Conservation (phyloP, 1,284 basidiomycete genomes). For the Chalciporus sp. region DNA sequence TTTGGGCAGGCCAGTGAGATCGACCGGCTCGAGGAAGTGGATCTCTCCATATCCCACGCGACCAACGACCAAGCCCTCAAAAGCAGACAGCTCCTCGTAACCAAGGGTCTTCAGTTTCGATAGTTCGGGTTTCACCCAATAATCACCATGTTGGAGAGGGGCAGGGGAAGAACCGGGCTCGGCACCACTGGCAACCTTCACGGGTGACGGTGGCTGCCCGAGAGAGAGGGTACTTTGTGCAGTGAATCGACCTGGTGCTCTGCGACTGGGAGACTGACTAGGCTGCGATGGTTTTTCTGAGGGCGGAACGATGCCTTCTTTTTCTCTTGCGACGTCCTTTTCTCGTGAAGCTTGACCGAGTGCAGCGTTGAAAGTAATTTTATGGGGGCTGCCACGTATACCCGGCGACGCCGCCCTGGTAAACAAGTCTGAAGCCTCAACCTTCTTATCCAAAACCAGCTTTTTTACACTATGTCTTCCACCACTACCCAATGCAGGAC, state of each 20-base stretch:
- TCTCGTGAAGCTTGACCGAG: conserved; percentile 73
- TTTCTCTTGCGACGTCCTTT: conserved; percentile 70
- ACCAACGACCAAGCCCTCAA: conserved; percentile 82
- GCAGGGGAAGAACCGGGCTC: conserved; percentile 38
- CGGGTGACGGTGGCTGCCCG: conserved; percentile 22
- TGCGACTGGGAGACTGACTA: conserved; percentile 45
- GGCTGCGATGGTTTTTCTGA: conserved; percentile 28
- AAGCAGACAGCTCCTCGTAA: conserved; percentile 72
- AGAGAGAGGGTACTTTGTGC: conserved; percentile 42
- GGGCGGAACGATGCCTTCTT: conserved; percentile 45
- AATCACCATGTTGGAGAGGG: conserved; percentile 78
- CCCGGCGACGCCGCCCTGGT: conserved; percentile 53
- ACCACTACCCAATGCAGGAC: conserved; percentile 72
- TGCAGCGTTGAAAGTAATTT: conserved; percentile 72
- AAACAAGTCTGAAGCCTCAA: conserved; percentile 72
- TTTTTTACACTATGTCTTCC: conserved; percentile 90
- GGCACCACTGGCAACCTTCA: conserved; percentile 29
- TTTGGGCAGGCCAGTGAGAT: conserved; percentile 84
- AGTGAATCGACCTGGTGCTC: conserved; percentile 51
- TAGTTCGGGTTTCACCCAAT: conserved; percentile 84
- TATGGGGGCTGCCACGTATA: conserved; percentile 44
- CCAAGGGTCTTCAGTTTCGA: conserved; percentile 68
- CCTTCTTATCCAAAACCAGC: conserved; percentile 83
- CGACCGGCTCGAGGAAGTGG: conserved; percentile 89
- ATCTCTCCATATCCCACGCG: conserved; percentile 92